Conservation (phyloP, 768 basidiomycete species). For the Psilocybe sp. region DNA sequence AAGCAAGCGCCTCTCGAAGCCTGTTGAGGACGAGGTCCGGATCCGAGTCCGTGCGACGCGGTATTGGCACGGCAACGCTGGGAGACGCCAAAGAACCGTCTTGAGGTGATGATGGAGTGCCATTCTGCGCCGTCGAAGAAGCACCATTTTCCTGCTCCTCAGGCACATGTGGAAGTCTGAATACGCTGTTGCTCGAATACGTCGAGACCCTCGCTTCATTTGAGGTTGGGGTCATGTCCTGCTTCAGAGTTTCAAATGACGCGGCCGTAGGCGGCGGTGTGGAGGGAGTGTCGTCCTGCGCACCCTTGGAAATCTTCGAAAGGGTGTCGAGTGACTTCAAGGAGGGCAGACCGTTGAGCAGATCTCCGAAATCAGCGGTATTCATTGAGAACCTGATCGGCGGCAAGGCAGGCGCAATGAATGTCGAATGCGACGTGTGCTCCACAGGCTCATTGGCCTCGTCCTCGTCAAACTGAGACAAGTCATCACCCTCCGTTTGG, state of each 20-base stretch:
- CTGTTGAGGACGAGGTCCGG: slow-evolving; percentile 45
- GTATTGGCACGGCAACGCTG: slow-evolving; percentile 13
- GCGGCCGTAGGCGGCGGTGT: slow-evolving; percentile 34
- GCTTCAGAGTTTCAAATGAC: slow-evolving; percentile 11
- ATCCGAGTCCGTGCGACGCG: slow-evolving; percentile 39
- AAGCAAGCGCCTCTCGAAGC: slow-evolving; percentile 60
- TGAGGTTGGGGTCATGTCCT: not conserved
- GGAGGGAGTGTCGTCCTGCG: slow-evolving; percentile 18
- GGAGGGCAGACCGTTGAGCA: slow-evolving; percentile 52
- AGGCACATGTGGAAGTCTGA: slow-evolving; percentile 2
- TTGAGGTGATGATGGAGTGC: not conserved
- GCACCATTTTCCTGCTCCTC: slow-evolving; percentile 4
- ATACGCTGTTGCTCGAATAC: not conserved
- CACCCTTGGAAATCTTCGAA: slow-evolving; percentile 37
- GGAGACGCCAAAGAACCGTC: not conserved
- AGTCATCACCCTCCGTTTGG: slow-evolving; percentile 18
- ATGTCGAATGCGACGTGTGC: slow-evolving; percentile 67
- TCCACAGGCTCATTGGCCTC: slow-evolving; percentile 59
- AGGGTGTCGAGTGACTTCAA: slow-evolving; percentile 46
- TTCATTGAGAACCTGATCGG: slow-evolving; percentile 91
- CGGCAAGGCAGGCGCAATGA: slow-evolving; percentile 84
- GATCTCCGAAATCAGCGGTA: slow-evolving; percentile 75
- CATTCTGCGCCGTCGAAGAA: slow-evolving; percentile 1
- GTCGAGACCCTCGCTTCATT: not conserved
- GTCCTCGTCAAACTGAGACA: slow-evolving; percentile 37